Evolutionary conservation across 176 grass and related monocot species (phyloP), one percentile per base, ranked within the genome.

Genomic region (Carex cristatella): DNA sequence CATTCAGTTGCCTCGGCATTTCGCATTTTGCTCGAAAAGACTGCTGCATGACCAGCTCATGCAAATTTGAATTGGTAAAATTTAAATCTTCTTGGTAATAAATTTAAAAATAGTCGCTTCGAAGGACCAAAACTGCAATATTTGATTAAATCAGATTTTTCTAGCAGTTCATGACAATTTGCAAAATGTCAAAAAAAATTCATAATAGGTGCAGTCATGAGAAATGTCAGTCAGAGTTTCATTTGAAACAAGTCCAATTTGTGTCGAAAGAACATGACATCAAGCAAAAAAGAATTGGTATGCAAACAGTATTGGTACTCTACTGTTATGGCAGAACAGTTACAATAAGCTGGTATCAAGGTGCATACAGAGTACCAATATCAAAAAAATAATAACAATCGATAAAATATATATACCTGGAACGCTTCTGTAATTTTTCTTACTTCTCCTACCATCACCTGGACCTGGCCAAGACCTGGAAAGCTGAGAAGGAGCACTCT

Each of bases 381-480:
- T 2, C 0, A 77, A 33, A 86, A 81, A 86, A 86, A 38, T 19
- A 33, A 4, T 74, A 74, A 46, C 42, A 60, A 27, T 37, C 54
- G 58, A 35, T 42, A 8, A 57, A 58, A 78, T 62, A 38, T 55
- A 4, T 48, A 80, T 90, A 94, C 94, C 94, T 84, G 89, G 86
- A 19, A 85, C 44, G 28, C 79, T 86, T 9, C 65, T 64, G 69
- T 88, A 89, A 15, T 86, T 88, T 68, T 92, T 92, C 79, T 91
- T 92, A 86, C 69, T 90, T 49, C 82, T 91, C 81, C 79, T 70
- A 76, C 69, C 77, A 53, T 91, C 89, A 8, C 83, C 85, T 86
- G 90, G 92, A 5, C 86, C 85, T 74, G 92, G 92, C 94, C 92
- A 97, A 40, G 94, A 93, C 14, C 65, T 83, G n/a, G 84, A 97